These are phyloP conservation scores for Aspergillus panamensis DNA, from an alignment of 495 filamentous ascomycete genomes.

Conservation along the genomic window DNA sequence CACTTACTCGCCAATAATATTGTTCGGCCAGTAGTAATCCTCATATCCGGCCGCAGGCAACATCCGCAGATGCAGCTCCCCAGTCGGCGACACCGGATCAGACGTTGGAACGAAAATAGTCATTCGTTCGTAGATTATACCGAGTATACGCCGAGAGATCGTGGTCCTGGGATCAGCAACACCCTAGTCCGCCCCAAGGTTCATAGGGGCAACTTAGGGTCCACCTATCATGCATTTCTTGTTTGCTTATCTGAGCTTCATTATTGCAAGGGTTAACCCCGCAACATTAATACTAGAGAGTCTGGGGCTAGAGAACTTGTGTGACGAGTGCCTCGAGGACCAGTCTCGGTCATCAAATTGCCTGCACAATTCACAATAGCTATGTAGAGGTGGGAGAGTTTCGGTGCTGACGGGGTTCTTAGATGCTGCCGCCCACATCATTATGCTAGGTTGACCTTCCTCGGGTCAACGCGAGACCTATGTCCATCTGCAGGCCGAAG, in stretches of 20 bases:
- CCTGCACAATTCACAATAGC: conserved; percentile 26
- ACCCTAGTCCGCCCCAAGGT: conserved; percentile 36
- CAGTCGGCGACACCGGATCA: conserved; percentile 23
- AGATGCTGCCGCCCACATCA: too few relatives aligned
- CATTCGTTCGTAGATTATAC: conserved; percentile 32
- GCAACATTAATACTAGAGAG: conserved; percentile 19
- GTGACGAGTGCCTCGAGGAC: conserved; percentile 27
- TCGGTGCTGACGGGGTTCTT: conserved; percentile 15
- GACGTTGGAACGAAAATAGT: conserved; percentile 31
- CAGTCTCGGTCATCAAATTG: conserved; percentile 21
- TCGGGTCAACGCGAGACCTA: too few relatives aligned
- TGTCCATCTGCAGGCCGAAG: too few relatives aligned
- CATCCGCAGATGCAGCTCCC: conserved; percentile 28
- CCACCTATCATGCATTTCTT: neutral
- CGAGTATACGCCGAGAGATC: conserved; percentile 32
- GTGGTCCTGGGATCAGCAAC: conserved; percentile 25
- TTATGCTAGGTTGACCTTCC: too few relatives aligned
- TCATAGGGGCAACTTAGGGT: neutral
- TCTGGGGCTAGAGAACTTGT: conserved; percentile 30
- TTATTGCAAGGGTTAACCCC: too few relatives aligned
- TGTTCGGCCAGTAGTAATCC: conserved; percentile 37
- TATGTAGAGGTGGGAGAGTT: conserved; percentile 31
- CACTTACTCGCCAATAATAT: conserved; percentile 32
- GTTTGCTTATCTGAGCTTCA: too few relatives aligned
- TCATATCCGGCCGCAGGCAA: conserved; percentile 28